These are phyloP conservation scores for Mollisia scopiformis DNA, from an alignment of 2,329 filamentous ascomycete species.

Conservation along the genomic window DNA sequence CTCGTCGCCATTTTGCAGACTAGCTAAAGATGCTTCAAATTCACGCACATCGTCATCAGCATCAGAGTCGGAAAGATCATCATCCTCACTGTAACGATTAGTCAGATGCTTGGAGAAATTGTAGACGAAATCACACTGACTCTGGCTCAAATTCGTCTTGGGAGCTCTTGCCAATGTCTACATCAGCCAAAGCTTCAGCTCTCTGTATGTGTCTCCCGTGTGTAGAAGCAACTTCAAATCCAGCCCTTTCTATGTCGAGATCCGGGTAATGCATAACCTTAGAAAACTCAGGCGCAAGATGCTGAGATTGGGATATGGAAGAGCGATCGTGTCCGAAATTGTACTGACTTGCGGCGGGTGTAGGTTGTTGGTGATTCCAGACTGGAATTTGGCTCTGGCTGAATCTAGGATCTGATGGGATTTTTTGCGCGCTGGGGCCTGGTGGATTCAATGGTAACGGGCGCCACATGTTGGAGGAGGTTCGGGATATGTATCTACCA, in stretches of 20 bases:
- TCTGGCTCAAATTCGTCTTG: not conserved
- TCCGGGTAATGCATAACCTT: not conserved
- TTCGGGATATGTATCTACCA: too few relatives aligned
- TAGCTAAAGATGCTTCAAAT: not conserved
- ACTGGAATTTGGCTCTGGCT: not conserved
- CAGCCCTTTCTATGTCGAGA: not conserved
- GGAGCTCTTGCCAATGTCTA: not conserved
- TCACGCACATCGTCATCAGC: not conserved
- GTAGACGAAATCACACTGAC: not conserved
- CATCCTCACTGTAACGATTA: constrained; percentile 12
- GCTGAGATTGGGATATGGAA: not conserved
- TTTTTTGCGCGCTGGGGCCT: not conserved
- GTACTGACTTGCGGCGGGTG: not conserved
- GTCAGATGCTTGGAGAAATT: not conserved
- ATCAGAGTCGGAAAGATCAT: not conserved
- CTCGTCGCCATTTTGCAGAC: not conserved
- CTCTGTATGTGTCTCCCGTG: not conserved
- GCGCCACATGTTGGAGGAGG: too few relatives aligned
- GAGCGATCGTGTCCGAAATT: not conserved
- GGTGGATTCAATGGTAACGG: not conserved
- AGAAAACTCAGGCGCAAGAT: not conserved
- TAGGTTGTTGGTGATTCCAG: not conserved
- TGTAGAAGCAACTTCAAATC: not conserved
- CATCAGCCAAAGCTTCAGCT: not conserved
- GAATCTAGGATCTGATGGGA: not conserved